Base-by-base conservation (phyloP, 495 filamentous ascomycete species). In the Daldinia loculata region DNA sequence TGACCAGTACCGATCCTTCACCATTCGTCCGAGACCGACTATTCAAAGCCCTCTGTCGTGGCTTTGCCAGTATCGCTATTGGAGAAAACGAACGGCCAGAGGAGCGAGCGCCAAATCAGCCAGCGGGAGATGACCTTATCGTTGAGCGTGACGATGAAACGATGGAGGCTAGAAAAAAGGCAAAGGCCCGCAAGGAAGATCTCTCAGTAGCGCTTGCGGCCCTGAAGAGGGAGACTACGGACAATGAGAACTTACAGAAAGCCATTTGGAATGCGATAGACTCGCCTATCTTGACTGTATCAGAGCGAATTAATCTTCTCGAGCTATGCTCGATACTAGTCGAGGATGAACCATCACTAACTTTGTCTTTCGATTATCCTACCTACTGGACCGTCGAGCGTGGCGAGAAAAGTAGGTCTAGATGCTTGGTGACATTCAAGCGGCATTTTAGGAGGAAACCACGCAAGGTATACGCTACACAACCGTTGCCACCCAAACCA, bases 181-280 rank as follows among this genome's bases (percentile, higher is more conserved):
- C 90, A 69, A 84, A 92, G 17, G 89, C 88, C 0, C 88, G 94
- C 48, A 91, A 88, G 66, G 88, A 89, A 52, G 91, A 90, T n/a
- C 88, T 97, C 30, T 82, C 87, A 0, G 91, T 91, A 24, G 93
- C 95, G 7, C 80, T 96, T 6, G 84, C 80, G 5, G 93, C 91
- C 3, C 82, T 98, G 8, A 95, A 91, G 66, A 80, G 82, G 26
- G 91, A 97, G 63, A 72, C 97, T 7, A 80, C 85, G 12, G 80
- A 83, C 26, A 88, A 95, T 60, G 59, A 80, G 15, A 81, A 81
- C 3, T 76, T 98, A 57, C 89, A 90, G 69, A 80, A 87, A 12
- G 87, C 88, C n/a, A 79, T 98, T 15, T 96, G 93, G 92, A 82
- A 84, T 56, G 93, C 93, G 19, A 85, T 93, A 52, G 88, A 89